Evolutionary conservation across 1,284 basidiomycete genomes (phyloP).

Genomic region (Ceratobasidium sp.): DNA sequence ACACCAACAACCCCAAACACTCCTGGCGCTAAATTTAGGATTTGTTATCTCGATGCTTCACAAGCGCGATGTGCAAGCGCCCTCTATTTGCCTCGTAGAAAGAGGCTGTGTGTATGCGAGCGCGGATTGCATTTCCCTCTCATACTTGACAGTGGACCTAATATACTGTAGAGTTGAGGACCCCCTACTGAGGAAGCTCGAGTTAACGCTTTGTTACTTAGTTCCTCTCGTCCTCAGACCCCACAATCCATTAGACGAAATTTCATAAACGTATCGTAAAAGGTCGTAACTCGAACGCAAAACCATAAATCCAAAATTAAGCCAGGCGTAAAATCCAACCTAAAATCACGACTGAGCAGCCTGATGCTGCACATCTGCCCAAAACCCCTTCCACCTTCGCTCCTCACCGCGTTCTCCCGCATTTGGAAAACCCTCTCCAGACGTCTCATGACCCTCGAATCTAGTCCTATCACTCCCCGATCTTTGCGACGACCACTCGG

Average conservation of each 20-base stretch:
- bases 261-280: slow-evolving; percentile 32
- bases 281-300: slow-evolving; percentile 42
- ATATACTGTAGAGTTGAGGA: too few species aligned
- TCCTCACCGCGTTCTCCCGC: neutral
- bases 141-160: too few species aligned
- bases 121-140: too few species aligned
- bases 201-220: too few species aligned
- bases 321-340: neutral
- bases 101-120: too few species aligned
- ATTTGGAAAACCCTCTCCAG: neutral
- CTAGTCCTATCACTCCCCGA: neutral
- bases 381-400: slow-evolving; percentile 45
- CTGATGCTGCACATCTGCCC: slow-evolving; percentile 45
- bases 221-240: neutral
- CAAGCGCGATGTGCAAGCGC: too few species aligned
- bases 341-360: slow-evolving; percentile 22
- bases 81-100: too few species aligned
- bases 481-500: neutral
- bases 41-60: too few species aligned
- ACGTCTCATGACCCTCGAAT: too few species aligned
- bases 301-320: slow-evolving; percentile 13
- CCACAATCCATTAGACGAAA: neutral
- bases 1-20: neutral
- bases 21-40: too few species aligned
- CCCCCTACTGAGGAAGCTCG: too few species aligned